A percentile compares a stretch with the other conserved stretches of the same genome.
phyloP scores from a whole-genome alignment of 176 grass and related monocot genomes.

The Rhynchospora breviuscula region DNA sequence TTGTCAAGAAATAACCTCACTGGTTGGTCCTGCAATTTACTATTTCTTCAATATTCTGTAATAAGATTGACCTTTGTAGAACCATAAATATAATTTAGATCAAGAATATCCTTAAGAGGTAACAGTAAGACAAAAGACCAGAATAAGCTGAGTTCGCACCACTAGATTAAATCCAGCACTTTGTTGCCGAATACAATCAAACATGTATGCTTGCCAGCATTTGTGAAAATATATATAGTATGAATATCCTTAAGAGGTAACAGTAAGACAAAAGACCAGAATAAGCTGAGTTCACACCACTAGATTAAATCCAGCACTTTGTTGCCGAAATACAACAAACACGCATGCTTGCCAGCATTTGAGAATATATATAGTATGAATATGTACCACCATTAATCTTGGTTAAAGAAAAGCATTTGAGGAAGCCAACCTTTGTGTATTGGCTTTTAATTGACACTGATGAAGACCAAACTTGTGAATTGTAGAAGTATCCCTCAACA shows the following conservation, averaged over 20 bases:
- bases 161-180: neutral
- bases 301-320: neutral
- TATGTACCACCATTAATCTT: neutral
- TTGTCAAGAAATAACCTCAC: slow-evolving; percentile 73
- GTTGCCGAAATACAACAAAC: neutral
- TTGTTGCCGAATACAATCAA: neutral
- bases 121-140: neutral
- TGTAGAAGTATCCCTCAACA: slow-evolving; percentile 66
- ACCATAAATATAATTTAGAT: neutral
- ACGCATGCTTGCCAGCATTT: neutral
- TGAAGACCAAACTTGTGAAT: slow-evolving; percentile 47
- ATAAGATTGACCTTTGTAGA: neutral
- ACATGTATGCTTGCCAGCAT: neutral
- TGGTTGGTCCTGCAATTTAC: slow-evolving; percentile 60
- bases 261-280: neutral
- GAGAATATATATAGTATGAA: neutral
- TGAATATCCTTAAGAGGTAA: neutral
- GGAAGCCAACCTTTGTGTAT: slow-evolving; percentile 50
- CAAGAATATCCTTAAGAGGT: neutral
- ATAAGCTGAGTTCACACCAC: neutral
- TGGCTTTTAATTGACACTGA: slow-evolving; percentile 43
- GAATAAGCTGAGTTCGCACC: neutral
- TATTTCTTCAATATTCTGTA: neutral
- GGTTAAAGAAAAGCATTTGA: neutral
- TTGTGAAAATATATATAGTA: neutral